Base-by-base conservation (phyloP, 371 early-diverging fungal species). In the Circinella minor region DNA sequence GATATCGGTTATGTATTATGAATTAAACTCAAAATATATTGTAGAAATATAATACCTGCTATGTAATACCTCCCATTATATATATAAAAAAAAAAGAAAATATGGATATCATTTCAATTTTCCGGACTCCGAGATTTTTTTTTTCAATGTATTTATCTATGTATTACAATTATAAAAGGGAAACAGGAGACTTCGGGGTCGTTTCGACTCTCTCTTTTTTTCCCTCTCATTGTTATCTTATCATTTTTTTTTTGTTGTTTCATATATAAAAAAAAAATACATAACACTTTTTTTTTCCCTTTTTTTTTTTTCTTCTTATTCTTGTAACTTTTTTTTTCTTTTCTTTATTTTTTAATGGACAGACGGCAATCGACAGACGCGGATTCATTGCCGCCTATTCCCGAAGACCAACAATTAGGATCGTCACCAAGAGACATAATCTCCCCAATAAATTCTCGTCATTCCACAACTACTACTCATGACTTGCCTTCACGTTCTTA, bases 401-500 rank as follows among this genome's bases (percentile, higher is more conserved):
- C 38, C 4, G 54, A 38, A 54, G 37, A 51, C 8, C 51, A 51
- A n/a, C 51, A 51, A 51, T 51, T 38, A 18, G 55, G 54, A 3
- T 67, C 68, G 15, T 71, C 76, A 37, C 68, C 66, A 72, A 72
- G 71, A 48, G 74, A 76, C 27, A 65, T 66, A 14, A 34, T 48
- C 17, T 65, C 34, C 64, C 65, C 57, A 9, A 57, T 27, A 5
- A 34, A 27, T 11, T 57, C 57, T 57, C 57, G 13, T 54, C 74
- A 37, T 55, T 68, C 55, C 15, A 48, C 74, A 64, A 17, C 69
- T 15, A 48, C 70, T 65, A 17, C 69, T n/a, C 55, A 79, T 67
- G 78, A 79, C 46, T 67, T 84, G 11, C 84, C 84, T 47, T 80
- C 81, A n/a, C 75, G 84, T 15, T 84, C 84, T 4, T 84, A 84